Evolutionary conservation across 2,329 filamentous ascomycete species (phyloP).

Genomic region (Aspergillus ibericus): DNA sequence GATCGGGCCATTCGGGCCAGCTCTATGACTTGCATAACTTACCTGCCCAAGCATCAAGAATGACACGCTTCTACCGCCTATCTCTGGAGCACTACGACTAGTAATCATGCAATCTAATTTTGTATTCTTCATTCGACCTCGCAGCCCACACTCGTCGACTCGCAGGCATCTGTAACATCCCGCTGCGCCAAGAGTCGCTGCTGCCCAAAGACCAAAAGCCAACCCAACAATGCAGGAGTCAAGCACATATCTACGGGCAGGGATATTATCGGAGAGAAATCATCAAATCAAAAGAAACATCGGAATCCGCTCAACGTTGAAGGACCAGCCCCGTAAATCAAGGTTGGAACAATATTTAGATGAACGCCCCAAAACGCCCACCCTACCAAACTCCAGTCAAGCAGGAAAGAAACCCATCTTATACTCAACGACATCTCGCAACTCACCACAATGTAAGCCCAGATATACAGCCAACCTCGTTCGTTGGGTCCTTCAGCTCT

Average conservation of each 20-base stretch:
- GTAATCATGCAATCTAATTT: background rate
- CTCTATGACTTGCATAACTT: conserved; percentile 12
- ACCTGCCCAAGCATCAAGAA: background rate
- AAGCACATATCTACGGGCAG: background rate
- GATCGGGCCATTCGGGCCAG: conserved; percentile 20
- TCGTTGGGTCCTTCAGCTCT: conserved; percentile 62
- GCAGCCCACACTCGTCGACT: background rate
- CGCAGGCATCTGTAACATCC: background rate
- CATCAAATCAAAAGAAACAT: conserved; percentile 4
- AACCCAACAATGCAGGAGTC: background rate
- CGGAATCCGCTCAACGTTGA: conserved; percentile 1
- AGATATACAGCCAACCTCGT: background rate
- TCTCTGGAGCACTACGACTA: background rate
- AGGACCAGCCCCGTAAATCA: background rate
- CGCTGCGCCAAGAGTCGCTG: conserved; percentile 1
- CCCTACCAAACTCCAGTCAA: conserved; percentile 19
- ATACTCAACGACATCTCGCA: background rate
- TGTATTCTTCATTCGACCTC: background rate
- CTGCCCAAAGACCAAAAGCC: conserved; percentile 7
- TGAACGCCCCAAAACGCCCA: conserved; percentile 1
- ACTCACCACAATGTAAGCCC: background rate
- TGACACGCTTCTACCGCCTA: background rate
- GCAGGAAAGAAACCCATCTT: conserved; percentile 1
- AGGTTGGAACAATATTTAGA: background rate
- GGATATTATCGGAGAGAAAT: background rate